Base-by-base conservation (phyloP, 305 asterid genomes). In the Fraxinus latifolia region DNA sequence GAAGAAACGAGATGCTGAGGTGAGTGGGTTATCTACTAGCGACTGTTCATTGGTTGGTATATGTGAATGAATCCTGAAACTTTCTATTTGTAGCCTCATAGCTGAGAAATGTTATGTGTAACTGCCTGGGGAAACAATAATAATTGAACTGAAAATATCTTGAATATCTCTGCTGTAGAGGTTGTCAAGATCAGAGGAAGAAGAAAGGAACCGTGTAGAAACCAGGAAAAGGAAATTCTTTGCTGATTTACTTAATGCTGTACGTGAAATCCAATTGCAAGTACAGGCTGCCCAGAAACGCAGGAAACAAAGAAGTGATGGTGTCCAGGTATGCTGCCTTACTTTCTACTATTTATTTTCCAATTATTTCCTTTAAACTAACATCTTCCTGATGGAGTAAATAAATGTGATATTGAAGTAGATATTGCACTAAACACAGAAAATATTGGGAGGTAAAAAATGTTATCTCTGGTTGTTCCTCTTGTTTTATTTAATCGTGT, bases 1-100 rank as follows among this genome's bases (percentile, higher is more conserved):
- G 95, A 94, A 91, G 91, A 96, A 96, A 86, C 97, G 98, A 84
- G 98, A 94, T 80, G 94, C 94, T 71, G 98, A 96, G 97, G 99
- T 92, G 83, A 80, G 83, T 67, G 77, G 73, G 81, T 77, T 73
- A 47, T 80, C 79, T 50, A 78, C 82, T 36, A 79, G 77, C 53
- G 34, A 47, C 39, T 74, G 77, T 79, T 11, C n/a, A 25, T 67
- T 27, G 74, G 36, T 67, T 67, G 74, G 36, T 3, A 27, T 36
- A 74, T 72, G 37, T 77, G 25, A 79, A 50, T 31, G 72, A 36
- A 76, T 77, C 53, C 80, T 29, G 42, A 67, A 70, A 27, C 14
- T 75, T 60, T 78, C 76, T 71, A 71, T 32, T 65, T 29, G 33
- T 23, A 29, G 34, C 42, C 68, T 79, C 72, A 33, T 81, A 5